Percentiles rank a stretch among this genome's conserved stretches.
Evolutionary conservation across 2,329 filamentous ascomycete species (phyloP).

Genomic region (Exophiala phaeomuriformis): DNA sequence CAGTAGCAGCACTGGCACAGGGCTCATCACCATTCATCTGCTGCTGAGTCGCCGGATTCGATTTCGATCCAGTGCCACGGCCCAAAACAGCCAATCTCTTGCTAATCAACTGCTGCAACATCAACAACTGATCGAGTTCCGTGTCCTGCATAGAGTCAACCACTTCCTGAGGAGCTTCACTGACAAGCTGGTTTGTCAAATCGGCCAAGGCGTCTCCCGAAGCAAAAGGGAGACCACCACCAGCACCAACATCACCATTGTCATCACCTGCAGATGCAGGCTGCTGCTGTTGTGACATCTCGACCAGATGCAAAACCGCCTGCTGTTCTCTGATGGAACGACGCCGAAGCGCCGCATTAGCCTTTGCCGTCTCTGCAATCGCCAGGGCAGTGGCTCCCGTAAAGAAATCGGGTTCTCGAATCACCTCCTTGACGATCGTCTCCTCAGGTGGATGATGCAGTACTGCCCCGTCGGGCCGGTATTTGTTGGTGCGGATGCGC

Average conservation of each 20-base stretch:
- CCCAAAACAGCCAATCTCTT: slow-evolving; percentile 17
- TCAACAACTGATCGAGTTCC: slow-evolving; percentile 20
- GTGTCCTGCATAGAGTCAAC: slow-evolving; percentile 10
- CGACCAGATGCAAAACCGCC: slow-evolving; percentile 19
- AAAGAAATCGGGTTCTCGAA: slow-evolving; percentile 29
- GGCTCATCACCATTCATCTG: slow-evolving; percentile 9
- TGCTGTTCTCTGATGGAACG: slow-evolving; percentile 26
- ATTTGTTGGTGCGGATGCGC: slow-evolving; percentile 15
- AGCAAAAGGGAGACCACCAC: too few species aligned
- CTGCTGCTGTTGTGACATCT: slow-evolving; percentile 15
- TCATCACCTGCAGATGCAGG: too few species aligned
- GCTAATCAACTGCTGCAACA: slow-evolving; percentile 20
- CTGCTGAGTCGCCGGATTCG: too few species aligned
- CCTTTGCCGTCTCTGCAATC: slow-evolving; percentile 23
- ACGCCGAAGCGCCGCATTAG: slow-evolving; percentile 19
- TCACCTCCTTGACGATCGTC: slow-evolving; percentile 25
- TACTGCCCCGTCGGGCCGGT: slow-evolving; percentile 16
- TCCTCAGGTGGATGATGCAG: slow-evolving; percentile 20
- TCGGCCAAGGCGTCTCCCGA: slow-evolving; percentile 20
- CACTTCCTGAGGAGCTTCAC: slow-evolving; percentile 24
- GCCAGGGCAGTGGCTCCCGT: slow-evolving; percentile 23
- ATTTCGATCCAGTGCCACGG: background rate
- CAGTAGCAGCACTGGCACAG: background rate
- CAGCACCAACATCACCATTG: too few species aligned
- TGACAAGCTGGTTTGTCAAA: slow-evolving; percentile 23